phyloP scores from a whole-genome alignment of 1,284 basidiomycete genomes.

The Boletus calvinii region DNA sequence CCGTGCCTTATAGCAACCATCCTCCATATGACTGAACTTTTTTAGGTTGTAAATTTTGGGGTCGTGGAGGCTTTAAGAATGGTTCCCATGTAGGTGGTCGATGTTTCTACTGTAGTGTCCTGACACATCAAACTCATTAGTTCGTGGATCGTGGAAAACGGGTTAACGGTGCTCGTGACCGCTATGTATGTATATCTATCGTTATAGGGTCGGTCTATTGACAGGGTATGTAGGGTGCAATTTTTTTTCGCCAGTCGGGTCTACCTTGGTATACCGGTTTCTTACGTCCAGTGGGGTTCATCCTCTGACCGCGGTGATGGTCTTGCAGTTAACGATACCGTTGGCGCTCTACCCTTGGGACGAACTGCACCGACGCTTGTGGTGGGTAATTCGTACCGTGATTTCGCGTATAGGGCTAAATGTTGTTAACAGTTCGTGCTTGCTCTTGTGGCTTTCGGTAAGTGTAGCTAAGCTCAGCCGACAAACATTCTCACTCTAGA shows the following conservation, averaged over 20 bases:
- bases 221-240: constrained; percentile 15
- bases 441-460: constrained; percentile 15
- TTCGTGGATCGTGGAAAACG: constrained; percentile 18
- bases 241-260: constrained; percentile 18
- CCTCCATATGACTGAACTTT: neutral
- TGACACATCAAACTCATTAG: constrained; percentile 10
- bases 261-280: constrained; percentile 10
- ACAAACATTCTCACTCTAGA: neutral
- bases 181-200: constrained; percentile 13
- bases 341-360: constrained; percentile 14
- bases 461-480: neutral
- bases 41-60: constrained; percentile 20
- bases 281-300: neutral
- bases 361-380: constrained; percentile 13
- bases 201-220: neutral
- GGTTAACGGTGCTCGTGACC: constrained; percentile 15
- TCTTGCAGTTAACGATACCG: constrained; percentile 10
- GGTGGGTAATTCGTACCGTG: constrained; percentile 4
- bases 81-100: constrained; percentile 11
- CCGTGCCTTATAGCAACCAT: neutral
- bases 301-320: neutral
- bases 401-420: neutral
- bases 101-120: neutral
- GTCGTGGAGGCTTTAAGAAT: constrained; percentile 4
- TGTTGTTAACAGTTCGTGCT: constrained; percentile 6